These are phyloP conservation scores for Sicyos edulis DNA, from an alignment of 306 rosid species.

Conservation along the genomic window DNA sequence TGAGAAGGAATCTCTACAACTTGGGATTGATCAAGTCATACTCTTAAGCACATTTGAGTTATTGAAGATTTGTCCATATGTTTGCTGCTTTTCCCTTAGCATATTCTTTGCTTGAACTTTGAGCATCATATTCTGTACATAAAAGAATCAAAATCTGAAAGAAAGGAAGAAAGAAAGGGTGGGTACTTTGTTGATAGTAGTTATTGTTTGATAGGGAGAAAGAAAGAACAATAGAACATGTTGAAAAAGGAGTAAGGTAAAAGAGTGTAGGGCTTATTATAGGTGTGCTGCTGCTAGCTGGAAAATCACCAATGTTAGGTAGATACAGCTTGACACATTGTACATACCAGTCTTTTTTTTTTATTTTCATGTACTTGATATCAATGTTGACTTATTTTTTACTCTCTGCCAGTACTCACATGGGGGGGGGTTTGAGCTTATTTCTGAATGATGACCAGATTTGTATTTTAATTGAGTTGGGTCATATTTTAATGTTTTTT, in stretches of 20 bases:
- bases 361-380: slow-evolving; percentile 4
- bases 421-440: neutral
- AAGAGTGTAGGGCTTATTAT: neutral
- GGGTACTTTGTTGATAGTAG: slow-evolving; percentile 42
- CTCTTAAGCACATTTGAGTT: slow-evolving; percentile 33
- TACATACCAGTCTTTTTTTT: neutral
- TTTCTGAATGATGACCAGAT: neutral
- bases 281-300: slow-evolving; percentile 6
- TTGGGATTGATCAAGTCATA: slow-evolving; percentile 77
- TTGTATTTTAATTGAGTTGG: neutral
- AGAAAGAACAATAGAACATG: neutral
- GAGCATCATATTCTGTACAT: slow-evolving; percentile 54
- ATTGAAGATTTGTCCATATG: slow-evolving; percentile 27
- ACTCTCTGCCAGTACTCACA: neutral
- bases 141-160: slow-evolving; percentile 22
- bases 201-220: neutral
- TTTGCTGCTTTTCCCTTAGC: slow-evolving; percentile 25
- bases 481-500: neutral
- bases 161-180: slow-evolving; percentile 16
- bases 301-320: neutral
- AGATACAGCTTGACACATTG: slow-evolving; percentile 19
- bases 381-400: neutral
- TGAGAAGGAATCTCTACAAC: slow-evolving; percentile 75
- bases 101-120: slow-evolving; percentile 60
- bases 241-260: neutral